These are phyloP conservation scores for Phaeosphaeriaceae sp. DNA, from an alignment of 2,329 filamentous ascomycete species.

Conservation along the genomic window DNA sequence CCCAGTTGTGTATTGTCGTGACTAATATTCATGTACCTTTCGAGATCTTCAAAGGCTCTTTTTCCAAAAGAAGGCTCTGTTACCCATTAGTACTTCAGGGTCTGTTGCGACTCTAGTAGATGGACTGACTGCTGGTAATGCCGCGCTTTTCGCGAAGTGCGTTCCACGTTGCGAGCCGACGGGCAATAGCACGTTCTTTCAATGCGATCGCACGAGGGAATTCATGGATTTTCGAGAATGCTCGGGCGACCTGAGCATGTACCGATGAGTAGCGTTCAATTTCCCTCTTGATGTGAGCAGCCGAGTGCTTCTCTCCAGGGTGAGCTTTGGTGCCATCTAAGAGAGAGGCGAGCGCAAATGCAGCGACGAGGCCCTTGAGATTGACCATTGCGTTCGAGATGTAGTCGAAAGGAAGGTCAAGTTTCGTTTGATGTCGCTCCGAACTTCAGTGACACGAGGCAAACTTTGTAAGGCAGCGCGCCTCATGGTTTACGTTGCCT, in stretches of 20 bases:
- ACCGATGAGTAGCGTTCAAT: constrained; percentile 33
- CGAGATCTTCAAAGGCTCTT: constrained; percentile 38
- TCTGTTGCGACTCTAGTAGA: background rate
- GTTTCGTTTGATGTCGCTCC: no score
- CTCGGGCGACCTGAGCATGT: constrained; percentile 27
- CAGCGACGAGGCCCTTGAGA: constrained; percentile 12
- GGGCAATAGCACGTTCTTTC: constrained; percentile 25
- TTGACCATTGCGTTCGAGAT: no score
- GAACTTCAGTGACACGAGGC: no score
- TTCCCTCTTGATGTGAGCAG: constrained; percentile 36
- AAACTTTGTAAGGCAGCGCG: no score
- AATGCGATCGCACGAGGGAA: constrained; percentile 6
- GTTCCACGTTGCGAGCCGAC: constrained; percentile 24
- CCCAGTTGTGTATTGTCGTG: constrained; percentile 34
- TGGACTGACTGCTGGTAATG: constrained; percentile 23
- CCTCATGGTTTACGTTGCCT: no score
- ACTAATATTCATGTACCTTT: constrained; percentile 38
- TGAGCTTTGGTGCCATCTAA: constrained; percentile 30
- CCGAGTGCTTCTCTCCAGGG: constrained; percentile 44
- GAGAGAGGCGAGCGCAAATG: constrained; percentile 24
- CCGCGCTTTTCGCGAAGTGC: constrained; percentile 33
- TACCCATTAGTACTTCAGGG: background rate
- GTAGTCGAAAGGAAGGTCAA: no score
- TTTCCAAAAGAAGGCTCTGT: constrained; percentile 14
- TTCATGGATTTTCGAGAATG: constrained; percentile 24